Evolutionary conservation across 176 grass and related monocot genomes (phyloP).

Genomic region (Carex parvula): DNA sequence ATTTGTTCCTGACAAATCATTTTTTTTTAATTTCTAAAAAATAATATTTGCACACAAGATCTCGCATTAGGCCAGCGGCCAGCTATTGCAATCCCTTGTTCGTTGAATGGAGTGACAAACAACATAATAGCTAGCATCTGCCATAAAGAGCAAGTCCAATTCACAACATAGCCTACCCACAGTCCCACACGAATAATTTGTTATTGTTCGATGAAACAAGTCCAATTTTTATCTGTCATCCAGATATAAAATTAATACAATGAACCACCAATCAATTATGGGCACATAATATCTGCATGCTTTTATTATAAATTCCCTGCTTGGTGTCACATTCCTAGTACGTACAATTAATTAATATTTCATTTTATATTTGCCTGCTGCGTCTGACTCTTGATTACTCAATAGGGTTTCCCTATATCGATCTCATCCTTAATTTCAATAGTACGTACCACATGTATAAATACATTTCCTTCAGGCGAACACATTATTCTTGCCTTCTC

Average conservation of each 20-base stretch:
- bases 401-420: neutral
- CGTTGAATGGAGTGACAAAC: neutral
- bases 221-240: neutral
- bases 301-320: neutral
- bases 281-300: neutral
- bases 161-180: neutral
- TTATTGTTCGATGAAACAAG: neutral
- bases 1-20: too few relatives aligned
- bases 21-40: too few relatives aligned
- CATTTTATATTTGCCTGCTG: neutral
- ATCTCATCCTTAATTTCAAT: neutral
- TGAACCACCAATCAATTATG: neutral
- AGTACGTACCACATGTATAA: constrained; percentile 9
- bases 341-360: neutral
- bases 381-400: neutral
- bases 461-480: neutral
- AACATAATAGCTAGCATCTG: neutral
- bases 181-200: neutral
- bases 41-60: too few relatives aligned
- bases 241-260: neutral
- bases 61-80: neutral
- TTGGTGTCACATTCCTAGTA: constrained; percentile 2
- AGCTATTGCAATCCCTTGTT: neutral
- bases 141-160: neutral
- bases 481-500: neutral